Base-by-base conservation (phyloP, 805 yeast genomes). In the Saccharomycopsis sp. region DNA sequence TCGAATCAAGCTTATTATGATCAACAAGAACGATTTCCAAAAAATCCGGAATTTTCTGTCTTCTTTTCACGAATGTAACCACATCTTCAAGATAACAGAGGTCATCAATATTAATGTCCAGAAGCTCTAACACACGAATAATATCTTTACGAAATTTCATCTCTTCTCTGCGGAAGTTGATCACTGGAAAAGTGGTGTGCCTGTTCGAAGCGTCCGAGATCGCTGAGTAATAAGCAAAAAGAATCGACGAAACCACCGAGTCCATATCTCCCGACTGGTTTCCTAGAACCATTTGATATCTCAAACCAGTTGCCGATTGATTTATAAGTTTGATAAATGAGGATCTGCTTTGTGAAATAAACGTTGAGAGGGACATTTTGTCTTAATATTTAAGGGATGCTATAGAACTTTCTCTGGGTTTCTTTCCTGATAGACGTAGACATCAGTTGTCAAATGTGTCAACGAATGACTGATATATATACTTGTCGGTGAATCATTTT, bases 211-310 rank as follows among this genome's bases (percentile, higher is more conserved):
- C 12, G 38, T 5, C 12, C 38, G 38, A 29, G 12, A 29, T 5
- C 64, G 66, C 23, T 29, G 73, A 71, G 60, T 86, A 77, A 65
- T 81, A 89, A 0, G 97, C 84, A 66, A 84, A 87, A 2, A 87
- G 67, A 3, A 94, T 74, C 0, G 97, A 85, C 57, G 86, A 79
- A 1, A 89, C 80, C 35, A 91, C 86, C 0, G 97, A 92, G 70
- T 93, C 99, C 73, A 94, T 73, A 70, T 93, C 91, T 60, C 63
- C 64, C 20, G 61, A 57, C 19, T 62, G 64, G 47, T 62, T 62
- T 5, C 64, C 64, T 20, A 59, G 22, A 9, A 61, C 63, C 38
- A 60, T 49, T 17, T 55, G 51, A n/a, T 41, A 22, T 47, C 25
- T 47, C 20, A 34, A 42, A 17, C 12, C 49, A 5, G 12, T 12